Conservation (phyloP, 768 basidiomycete species). For the Tylopilus felleus region DNA sequence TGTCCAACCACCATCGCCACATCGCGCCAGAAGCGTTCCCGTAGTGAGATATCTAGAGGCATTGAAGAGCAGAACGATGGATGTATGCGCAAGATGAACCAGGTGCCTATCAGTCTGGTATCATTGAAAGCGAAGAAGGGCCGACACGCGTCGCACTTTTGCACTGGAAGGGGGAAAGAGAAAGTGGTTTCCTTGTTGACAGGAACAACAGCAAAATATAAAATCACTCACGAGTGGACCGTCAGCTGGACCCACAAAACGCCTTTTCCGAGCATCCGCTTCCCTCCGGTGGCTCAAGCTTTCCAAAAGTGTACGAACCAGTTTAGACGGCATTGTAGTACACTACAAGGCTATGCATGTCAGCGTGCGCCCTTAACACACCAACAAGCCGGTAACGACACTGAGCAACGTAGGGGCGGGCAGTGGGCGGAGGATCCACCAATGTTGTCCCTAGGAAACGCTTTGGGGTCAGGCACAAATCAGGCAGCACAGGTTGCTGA, state of each 20-base stretch:
- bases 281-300: constrained; percentile 1
- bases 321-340: constrained; percentile 2
- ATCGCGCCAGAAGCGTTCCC: constrained; percentile 27
- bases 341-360: constrained; percentile 5
- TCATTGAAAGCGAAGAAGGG: neutral
- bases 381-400: neutral
- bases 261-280: constrained; percentile 7
- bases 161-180: neutral
- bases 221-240: neutral
- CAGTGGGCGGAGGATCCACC: no score
- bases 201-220: neutral
- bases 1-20: constrained; percentile 13
- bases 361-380: neutral
- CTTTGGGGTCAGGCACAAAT: no score
- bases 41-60: constrained; percentile 12
- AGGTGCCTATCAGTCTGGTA: neutral
- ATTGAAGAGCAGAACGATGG: constrained; percentile 6
- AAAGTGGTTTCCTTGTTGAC: neutral
- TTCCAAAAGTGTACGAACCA: constrained; percentile 21
- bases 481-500: no score
- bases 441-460: no score
- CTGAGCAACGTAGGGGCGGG: neutral
- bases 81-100: constrained; percentile 3
- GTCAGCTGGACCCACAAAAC: constrained; percentile 22
- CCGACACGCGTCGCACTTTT: constrained; percentile 4